Base-by-base conservation (phyloP, 768 basidiomycete species). In the Trametes elegans region DNA sequence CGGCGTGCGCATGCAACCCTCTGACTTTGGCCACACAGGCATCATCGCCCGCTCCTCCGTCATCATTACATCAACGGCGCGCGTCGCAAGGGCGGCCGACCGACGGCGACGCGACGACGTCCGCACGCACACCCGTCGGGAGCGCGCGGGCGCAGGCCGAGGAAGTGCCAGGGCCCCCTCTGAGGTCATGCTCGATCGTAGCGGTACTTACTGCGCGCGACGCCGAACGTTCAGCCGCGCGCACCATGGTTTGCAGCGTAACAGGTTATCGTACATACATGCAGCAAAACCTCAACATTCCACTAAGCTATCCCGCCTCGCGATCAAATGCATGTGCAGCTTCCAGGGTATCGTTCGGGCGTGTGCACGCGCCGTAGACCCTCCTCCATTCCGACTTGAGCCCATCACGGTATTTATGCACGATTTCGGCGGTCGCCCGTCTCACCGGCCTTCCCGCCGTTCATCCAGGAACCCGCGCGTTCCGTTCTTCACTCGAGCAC, bases 401-500 rank as follows among this genome's bases (percentile, higher is more conserved):
- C 8, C 16, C 21, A 39, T 16, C 7, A 9, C 14, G 49, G 40
- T 51, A 34, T 41, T 41, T 24, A 41, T 51, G 49, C 47, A 42
- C 38, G 36, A 43, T 43, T 41, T 21, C 34, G 35, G 24, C 5
- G 34, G 32, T n/a, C 21, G 34, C 34, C 7, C 32, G 51, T 28
- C 23, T 53, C 41, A 36, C 42, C 21, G 19, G 14, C 11, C 29
- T 44, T 53, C 51, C 24, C 23, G 26, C 45, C 51, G 19, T 27
- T 26, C 32, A 10, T 43, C 50, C 43, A 3, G 29, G 23, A n/a
- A 9, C 32, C 7, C 10, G 1, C 50, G 46, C 49, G 16, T 66
- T 74, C 73, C 14, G 14, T 44, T 38, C 32, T 29, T 50, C 43
- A 92, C 68, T 87, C 83, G 47, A 93, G 74, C 58, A 83, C 65